phyloP scores from a whole-genome alignment of 805 yeast species.

The Nakazawaea ishiwadae region DNA sequence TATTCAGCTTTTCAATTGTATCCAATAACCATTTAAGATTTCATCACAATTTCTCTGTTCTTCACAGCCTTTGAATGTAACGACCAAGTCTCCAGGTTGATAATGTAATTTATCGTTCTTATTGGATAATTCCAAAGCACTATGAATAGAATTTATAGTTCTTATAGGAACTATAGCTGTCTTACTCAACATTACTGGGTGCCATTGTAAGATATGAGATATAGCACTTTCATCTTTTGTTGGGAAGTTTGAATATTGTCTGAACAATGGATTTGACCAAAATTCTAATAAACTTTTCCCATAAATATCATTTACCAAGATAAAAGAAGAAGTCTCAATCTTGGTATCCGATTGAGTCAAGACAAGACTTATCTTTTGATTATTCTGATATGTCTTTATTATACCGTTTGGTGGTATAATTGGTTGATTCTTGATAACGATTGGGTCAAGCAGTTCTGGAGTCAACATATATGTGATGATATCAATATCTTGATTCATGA shows the following conservation, averaged over 20 bases:
- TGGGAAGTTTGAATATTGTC: constrained; percentile 60
- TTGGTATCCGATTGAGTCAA: constrained; percentile 66
- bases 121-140: constrained; percentile 29
- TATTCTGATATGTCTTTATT: constrained; percentile 62
- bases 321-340: constrained; percentile 64
- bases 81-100: constrained; percentile 63
- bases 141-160: constrained; percentile 44
- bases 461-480: constrained; percentile 55
- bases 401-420: constrained; percentile 65
- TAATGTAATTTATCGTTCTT: constrained; percentile 45
- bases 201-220: constrained; percentile 94
- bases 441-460: constrained; percentile 55
- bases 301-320: constrained; percentile 61
- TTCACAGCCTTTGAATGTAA: constrained; percentile 55
- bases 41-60: constrained; percentile 46
- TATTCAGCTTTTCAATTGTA: constrained; percentile 14
- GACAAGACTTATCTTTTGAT: constrained; percentile 56
- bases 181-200: constrained; percentile 70
- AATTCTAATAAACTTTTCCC: constrained; percentile 71
- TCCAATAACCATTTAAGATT: constrained; percentile 36
- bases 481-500: constrained; percentile 66
- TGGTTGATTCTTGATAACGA: constrained; percentile 66
- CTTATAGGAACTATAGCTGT: constrained; percentile 69
- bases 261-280: constrained; percentile 71
- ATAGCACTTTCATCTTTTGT: constrained; percentile 61